Evolutionary conservation across 1,284 basidiomycete species (phyloP).

Genomic region (Athelia psychrophila): DNA sequence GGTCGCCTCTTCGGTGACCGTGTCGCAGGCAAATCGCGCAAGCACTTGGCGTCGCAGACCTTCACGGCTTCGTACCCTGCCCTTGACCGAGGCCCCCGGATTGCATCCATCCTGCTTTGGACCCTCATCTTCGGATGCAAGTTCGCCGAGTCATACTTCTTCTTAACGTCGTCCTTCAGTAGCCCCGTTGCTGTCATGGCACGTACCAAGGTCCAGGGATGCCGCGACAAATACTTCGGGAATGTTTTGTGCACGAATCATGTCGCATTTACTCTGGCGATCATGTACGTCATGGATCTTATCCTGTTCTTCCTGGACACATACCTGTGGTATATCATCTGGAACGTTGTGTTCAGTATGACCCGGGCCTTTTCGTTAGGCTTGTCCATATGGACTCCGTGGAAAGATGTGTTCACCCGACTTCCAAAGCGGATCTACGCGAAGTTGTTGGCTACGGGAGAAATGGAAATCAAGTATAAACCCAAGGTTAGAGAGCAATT

Average conservation of each 20-base stretch:
- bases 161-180: conserved; percentile 90
- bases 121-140: conserved; percentile 90
- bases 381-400: conserved; percentile 95
- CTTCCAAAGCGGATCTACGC: conserved; percentile 96
- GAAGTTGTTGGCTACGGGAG: conserved; percentile 87
- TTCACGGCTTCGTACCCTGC: conserved; percentile 94
- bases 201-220: conserved; percentile 84
- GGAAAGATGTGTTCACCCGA: conserved; percentile 94
- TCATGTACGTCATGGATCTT: conserved; percentile 97
- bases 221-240: conserved; percentile 82
- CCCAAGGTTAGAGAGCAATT: conserved; percentile 60
- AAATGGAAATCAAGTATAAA: conserved; percentile 98
- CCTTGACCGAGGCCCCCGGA: conserved; percentile 64
- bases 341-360: conserved; percentile 94
- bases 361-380: conserved; percentile 87
- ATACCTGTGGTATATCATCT: conserved; percentile 96
- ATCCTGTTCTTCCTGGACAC: conserved; percentile 97
- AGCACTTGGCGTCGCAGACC: conserved; percentile 95
- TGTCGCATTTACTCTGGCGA: conserved; percentile 84
- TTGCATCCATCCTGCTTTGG: conserved; percentile 86
- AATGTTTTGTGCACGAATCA: conserved; percentile 81
- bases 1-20: conserved; percentile 95
- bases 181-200: conserved; percentile 92
- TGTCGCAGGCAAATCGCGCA: conserved; percentile 89
- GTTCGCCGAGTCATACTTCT: conserved; percentile 94